Base-by-base conservation (phyloP, 495 filamentous ascomycete genomes). In the Talaromyces stipitatus region DNA sequence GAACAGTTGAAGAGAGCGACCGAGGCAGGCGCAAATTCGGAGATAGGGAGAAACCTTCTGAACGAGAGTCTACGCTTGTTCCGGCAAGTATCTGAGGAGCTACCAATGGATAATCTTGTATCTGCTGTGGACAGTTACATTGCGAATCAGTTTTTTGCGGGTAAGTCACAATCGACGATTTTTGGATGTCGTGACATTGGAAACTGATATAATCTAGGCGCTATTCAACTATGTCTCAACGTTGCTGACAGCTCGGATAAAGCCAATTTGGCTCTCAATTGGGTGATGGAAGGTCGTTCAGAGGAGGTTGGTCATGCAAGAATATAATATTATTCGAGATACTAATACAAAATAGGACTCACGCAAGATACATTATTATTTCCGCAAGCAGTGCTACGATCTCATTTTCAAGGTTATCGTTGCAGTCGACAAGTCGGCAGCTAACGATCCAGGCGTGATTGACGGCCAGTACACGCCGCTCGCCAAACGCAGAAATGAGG, bases 31-130 rank as follows among this genome's bases (percentile, higher is more conserved):
- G 74, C 82, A 14, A 89, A 90, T 58, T 82, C 83, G 4, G 91
- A 91, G 63, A 70, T 82, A 27, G 87, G 87, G n/a, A 86, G 92
- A 47, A 85, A 86, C 14, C 74, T 94, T 33, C 73, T 99, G 22
- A 91, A 90, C 59, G 92, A 97, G 67, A 95, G 91, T 70, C 69
- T 97, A 60, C 81, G 85, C 47, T 74, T 97, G 26, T 97, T 97
- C 71, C 80, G 89, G 67, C 84, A 91, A 66, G 95, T 97, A 8
- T 91, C 91, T 0, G 82, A 82, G 53, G 87, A 80, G 60, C 74
- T 99, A 45, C 85, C 87, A 4, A 84, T 85, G 75, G 85, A 91
- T 56, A 90, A 95, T 61, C 80, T 97, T 28, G 77, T 84, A 56
- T 82, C 79, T 54, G 90, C 91, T 5, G 80, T 92, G 6, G 78